Base-by-base conservation (phyloP, 2,329 filamentous ascomycete genomes). In the Cadophora gregata region DNA sequence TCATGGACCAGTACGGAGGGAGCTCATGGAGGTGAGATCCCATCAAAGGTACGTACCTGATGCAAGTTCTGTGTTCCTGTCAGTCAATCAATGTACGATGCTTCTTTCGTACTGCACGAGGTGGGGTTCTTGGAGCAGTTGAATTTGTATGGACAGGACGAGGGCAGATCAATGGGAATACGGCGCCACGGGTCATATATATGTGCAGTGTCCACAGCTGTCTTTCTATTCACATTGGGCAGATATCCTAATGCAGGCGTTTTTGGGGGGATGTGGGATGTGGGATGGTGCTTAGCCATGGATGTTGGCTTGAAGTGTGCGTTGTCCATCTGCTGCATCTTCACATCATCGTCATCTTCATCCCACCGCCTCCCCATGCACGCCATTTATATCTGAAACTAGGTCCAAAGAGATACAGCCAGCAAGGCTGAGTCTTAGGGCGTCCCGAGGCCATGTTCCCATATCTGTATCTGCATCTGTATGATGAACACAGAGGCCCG, bases 161-260 rank as follows among this genome's bases (percentile, higher is more conserved):
- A 58, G 21, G 51, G 53, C n/a, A 36, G 53, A 27, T 29, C 33
- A 31, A 36, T 50, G 36, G 27, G 21, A 50, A 45, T 25, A n/a
- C 27, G 61, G 29, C 33, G 50, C 48, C 48, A 58, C 31, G 50
- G 51, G 19, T 3, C 9, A 45, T 60, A 64, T 53, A 60, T 64
- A 64, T 64, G 50, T 55, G n/a, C n/a, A 16, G 38, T 19, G 38
- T 42, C 3, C 38, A 50, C 21, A 53, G 14, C 33, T 58, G 42
- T 21, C 21, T 64, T 36, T 31, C 16, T 24, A 31, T 36, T 56
- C 36, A 60, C 63, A 64, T 64, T 64, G 62, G 62, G 64, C 59
- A 47, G 48, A 19, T 21, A 53, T 60, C 59, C 21, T 53, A 48
- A 63, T 63, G 59, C 59, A 62, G 27, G 48, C 48, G n/a, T 25